Percentiles rank a stretch among this genome's conserved stretches.
Conservation (phyloP, 495 filamentous ascomycete species). For the Pyronema omphalodes region DNA sequence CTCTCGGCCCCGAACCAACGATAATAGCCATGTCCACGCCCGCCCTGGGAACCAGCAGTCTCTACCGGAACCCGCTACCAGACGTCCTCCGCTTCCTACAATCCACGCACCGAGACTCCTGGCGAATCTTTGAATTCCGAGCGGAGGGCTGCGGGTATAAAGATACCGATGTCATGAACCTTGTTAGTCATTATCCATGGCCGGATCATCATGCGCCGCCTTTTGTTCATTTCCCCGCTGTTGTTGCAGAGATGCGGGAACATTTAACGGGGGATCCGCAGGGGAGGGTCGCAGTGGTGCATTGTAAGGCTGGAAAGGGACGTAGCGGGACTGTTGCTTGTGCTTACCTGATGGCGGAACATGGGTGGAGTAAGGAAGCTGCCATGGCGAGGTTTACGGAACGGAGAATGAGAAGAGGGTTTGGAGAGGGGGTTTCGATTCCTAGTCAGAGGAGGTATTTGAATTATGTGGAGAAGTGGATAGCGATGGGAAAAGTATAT, state of each 20-base stretch:
- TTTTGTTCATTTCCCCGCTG: conserved; percentile 65
- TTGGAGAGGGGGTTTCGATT: conserved; percentile 81
- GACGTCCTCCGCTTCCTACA: conserved; percentile 73
- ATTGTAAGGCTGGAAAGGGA: conserved; percentile 95
- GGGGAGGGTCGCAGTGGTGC: conserved; percentile 60
- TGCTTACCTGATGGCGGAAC: conserved; percentile 75
- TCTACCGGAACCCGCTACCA: conserved; percentile 84
- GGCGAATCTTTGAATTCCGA: conserved; percentile 94
- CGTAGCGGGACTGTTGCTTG: conserved; percentile 77
- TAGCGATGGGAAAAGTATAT: conserved; percentile 49
- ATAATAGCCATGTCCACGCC: conserved; percentile 68
- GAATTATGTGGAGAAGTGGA: conserved; percentile 78
- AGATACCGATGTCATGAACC: conserved; percentile 64
- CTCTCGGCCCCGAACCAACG: conserved; percentile 35
- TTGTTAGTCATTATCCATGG: conserved; percentile 82
- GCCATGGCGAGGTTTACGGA: conserved; percentile 72
- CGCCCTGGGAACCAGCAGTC: conserved; percentile 62
- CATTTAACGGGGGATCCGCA: conserved; percentile 11
- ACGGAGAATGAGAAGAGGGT: conserved; percentile 69
- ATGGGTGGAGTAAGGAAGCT: conserved; percentile 63
- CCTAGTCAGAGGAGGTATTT: conserved; percentile 80
- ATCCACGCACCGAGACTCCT: conserved; percentile 56
- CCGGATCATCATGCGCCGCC: conserved; percentile 96
- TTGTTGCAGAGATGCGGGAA: conserved; percentile 78
- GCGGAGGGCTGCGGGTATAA: conserved; percentile 93